Base-by-base conservation (phyloP, 257 asterid genomes). In the Plantago ovata region DNA sequence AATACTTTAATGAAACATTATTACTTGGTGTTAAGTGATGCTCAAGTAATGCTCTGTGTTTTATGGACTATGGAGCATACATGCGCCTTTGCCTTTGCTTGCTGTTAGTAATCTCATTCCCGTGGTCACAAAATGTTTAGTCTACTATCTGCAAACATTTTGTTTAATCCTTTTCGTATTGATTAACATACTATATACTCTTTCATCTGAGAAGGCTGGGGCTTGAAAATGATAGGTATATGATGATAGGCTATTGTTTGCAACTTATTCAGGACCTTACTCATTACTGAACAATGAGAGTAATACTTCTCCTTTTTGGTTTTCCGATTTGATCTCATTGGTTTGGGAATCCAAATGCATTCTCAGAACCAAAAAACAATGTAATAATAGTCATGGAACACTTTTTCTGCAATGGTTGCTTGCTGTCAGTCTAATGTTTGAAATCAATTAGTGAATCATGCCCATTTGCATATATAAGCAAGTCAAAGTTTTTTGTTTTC, bases 391-490 rank as follows among this genome's bases (percentile, higher is more conserved):
- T 28, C 36, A 28, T 28, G 36, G 36, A 6, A 2, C 36, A 28
- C 36, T 28, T 28, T 28, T 28, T 28, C 36, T 8, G 36, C 7
- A 8, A 28, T 28, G 36, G 36, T 28, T 28, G 36, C 3, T 3
- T 28, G 36, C 36, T 28, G n/a, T n/a, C 3, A 28, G 36, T 28
- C 36, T 28, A 28, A 28, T 28, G 36, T 6, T 28, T 28, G 7
- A 28, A 28, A 28, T 28, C 9, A 16, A 44, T 55, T 23, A 16
- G 20, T 54, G 44, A 3, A 21, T 6, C 9, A 52, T 42, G 13
- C 23, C 14, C 58, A 13, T 24, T 23, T 46, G 55, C 47, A 36
- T 55, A 21, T 32, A 36, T 7, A n/a, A n/a, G 53, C 69, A 40
- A 33, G 22, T 63, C 49, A 42, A 22, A 28, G 4, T 28, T 14